A percentile compares a stretch with the other conserved stretches of the same genome.
phyloP scores from a whole-genome alignment of 2,329 filamentous ascomycete species.

The Drechslerella dactyloides region DNA sequence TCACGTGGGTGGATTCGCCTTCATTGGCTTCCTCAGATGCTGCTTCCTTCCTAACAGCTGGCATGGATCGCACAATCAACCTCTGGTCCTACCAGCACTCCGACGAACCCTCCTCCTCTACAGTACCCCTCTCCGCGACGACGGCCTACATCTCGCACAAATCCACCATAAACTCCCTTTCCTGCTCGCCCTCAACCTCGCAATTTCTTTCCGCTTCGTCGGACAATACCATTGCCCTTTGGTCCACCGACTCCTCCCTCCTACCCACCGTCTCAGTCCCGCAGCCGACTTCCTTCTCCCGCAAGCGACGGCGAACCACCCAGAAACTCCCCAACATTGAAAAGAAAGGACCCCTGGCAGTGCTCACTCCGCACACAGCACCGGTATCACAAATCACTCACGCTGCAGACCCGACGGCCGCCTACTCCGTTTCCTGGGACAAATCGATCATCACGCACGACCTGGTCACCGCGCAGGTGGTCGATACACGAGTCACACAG shows the following conservation, averaged over 20 bases:
- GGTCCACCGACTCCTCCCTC: slow-evolving; percentile 79
- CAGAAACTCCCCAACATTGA: slow-evolving; percentile 65
- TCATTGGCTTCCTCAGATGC: slow-evolving; percentile 64
- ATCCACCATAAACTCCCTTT: slow-evolving; percentile 46
- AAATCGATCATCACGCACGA: slow-evolving; percentile 91
- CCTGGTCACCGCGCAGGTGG: slow-evolving; percentile 76
- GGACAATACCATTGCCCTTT: slow-evolving; percentile 84
- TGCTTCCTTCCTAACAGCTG: slow-evolving; percentile 78
- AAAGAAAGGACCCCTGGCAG: slow-evolving; percentile 77
- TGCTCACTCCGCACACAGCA: slow-evolving; percentile 74
- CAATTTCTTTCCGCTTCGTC: slow-evolving; percentile 84
- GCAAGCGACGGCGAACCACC: slow-evolving; percentile 76
- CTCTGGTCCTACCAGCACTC: slow-evolving; percentile 81
- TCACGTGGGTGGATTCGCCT: slow-evolving; percentile 69
- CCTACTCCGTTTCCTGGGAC: slow-evolving; percentile 89
- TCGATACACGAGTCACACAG: slow-evolving; percentile 81
- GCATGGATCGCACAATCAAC: slow-evolving; percentile 82
- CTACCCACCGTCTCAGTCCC: slow-evolving; percentile 65
- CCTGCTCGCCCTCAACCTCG: slow-evolving; percentile 65
- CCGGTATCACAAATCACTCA: slow-evolving; percentile 82
- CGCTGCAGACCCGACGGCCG: slow-evolving; percentile 85
- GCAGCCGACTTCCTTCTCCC: slow-evolving; percentile 64
- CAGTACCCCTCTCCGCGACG: slow-evolving; percentile 69
- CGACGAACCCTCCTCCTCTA: slow-evolving; percentile 65
- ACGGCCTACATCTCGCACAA: slow-evolving; percentile 47